Evolutionary conservation across 257 asterid species (phyloP).

Genomic region (Plantago major): DNA sequence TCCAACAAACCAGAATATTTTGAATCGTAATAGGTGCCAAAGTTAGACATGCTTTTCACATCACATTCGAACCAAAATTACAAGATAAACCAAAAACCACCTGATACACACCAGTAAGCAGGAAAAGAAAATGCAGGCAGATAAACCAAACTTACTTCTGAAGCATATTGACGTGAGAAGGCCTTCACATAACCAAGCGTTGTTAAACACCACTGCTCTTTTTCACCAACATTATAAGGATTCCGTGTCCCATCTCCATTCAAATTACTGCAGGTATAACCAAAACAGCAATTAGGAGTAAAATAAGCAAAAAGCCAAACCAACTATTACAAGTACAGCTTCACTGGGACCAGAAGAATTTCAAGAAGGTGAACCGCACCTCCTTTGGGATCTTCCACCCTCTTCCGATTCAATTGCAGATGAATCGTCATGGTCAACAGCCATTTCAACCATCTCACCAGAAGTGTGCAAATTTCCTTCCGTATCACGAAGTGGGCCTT

Average conservation of each 20-base stretch:
- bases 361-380: constrained; percentile 34
- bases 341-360: neutral
- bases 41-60: no score
- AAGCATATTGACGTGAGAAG: constrained; percentile 84
- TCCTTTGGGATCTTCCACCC: constrained; percentile 46
- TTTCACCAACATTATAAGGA: constrained; percentile 69
- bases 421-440: constrained; percentile 66
- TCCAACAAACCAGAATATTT: neutral
- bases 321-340: constrained; percentile 1
- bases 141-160: constrained; percentile 63
- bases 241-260: constrained; percentile 44
- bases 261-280: constrained; percentile 34
- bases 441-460: constrained; percentile 69
- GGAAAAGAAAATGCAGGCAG: no score
- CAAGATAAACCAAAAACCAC: no score
- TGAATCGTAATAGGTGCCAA: no score
- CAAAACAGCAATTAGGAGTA: constrained; percentile 16
- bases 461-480: constrained; percentile 52
- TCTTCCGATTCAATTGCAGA: constrained; percentile 69
- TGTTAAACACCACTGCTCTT: constrained; percentile 92
- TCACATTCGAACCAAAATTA: no score
- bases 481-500: constrained; percentile 65
- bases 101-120: no score
- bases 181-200: constrained; percentile 94
- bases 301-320: constrained; percentile 1